A percentile compares a stretch with the other conserved stretches of the same genome.
Conservation (phyloP, 192 early-diverging fungal genomes). For the Rhizoclosmatium globosum region DNA sequence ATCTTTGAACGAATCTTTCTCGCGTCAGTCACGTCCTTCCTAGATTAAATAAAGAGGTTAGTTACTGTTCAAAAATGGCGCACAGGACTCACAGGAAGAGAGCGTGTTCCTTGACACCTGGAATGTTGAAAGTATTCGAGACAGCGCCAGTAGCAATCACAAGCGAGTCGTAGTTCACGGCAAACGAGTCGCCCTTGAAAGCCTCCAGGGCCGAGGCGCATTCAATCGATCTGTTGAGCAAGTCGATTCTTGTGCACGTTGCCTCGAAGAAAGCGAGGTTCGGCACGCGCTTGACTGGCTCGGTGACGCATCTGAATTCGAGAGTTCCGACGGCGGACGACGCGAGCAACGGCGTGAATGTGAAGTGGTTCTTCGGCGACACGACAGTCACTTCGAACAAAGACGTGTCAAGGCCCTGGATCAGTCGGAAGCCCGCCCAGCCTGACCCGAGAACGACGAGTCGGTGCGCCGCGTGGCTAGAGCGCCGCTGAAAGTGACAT, state of each 20-base stretch:
- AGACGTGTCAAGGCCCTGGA: constrained; percentile 72
- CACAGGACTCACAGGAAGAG: constrained; percentile 64
- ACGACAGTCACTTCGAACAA: constrained; percentile 79
- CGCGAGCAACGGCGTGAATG: constrained; percentile 84
- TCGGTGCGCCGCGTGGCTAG: background rate
- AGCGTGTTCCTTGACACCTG: constrained; percentile 84
- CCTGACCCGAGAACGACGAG: constrained; percentile 51
- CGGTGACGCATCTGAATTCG: constrained; percentile 86
- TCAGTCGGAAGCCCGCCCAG: constrained; percentile 71
- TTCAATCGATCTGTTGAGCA: constrained; percentile 45
- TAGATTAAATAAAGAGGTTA: background rate
- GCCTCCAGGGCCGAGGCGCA: constrained; percentile 23
- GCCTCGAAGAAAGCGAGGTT: constrained; percentile 71
- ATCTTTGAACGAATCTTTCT: constrained; percentile 81
- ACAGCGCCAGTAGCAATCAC: constrained; percentile 84
- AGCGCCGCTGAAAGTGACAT: no score
- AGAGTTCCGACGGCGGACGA: constrained; percentile 76
- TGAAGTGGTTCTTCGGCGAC: constrained; percentile 85
- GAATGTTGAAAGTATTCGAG: constrained; percentile 85
- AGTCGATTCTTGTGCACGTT: constrained; percentile 59
- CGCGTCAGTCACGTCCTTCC: constrained; percentile 85
- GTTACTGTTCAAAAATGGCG: background rate
- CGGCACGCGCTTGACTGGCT: constrained; percentile 44
- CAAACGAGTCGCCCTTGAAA: constrained; percentile 35
- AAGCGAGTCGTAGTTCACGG: constrained; percentile 79